Evolutionary conservation across 306 rosid genomes (phyloP).

Genomic region (Vigna mungo): DNA sequence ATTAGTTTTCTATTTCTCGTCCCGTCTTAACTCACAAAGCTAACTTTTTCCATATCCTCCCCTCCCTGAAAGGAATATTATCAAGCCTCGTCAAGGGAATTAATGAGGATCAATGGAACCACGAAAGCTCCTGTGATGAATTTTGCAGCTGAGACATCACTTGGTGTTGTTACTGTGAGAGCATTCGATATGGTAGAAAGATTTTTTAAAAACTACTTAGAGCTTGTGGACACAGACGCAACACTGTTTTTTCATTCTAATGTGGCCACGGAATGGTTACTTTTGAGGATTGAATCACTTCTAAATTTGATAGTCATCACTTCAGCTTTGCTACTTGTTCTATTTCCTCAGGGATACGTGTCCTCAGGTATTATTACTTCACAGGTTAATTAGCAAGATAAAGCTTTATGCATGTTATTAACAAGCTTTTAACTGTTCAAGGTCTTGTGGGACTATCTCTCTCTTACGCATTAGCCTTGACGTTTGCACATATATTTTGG

Average conservation of each 20-base stretch:
- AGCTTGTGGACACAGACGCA: slow-evolving; percentile 78
- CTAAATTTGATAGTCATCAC: slow-evolving; percentile 72
- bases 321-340: slow-evolving; percentile 63
- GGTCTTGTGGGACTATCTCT: slow-evolving; percentile 84
- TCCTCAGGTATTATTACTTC: slow-evolving; percentile 59
- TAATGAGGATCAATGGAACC: slow-evolving; percentile 85
- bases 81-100: slow-evolving; percentile 77
- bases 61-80: slow-evolving; percentile 57
- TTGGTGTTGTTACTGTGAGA: slow-evolving; percentile 81
- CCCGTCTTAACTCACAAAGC: background rate
- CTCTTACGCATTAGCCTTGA: slow-evolving; percentile 69
- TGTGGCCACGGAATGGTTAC: slow-evolving; percentile 70
- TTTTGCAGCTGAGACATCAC: slow-evolving; percentile 79
- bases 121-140: slow-evolving; percentile 90
- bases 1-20: background rate
- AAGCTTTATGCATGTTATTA: background rate
- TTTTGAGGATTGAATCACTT: slow-evolving; percentile 71
- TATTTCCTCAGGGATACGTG: slow-evolving; percentile 66
- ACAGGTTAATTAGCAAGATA: background rate
- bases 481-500: slow-evolving; percentile 51
- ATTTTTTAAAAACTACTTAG: slow-evolving; percentile 63
- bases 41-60: background rate
- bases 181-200: slow-evolving; percentile 62
- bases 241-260: slow-evolving; percentile 69
- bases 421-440: slow-evolving; percentile 10